Evolutionary conservation across 2,329 filamentous ascomycete genomes (phyloP).

Genomic region (Arthrobotrys musiformis): DNA sequence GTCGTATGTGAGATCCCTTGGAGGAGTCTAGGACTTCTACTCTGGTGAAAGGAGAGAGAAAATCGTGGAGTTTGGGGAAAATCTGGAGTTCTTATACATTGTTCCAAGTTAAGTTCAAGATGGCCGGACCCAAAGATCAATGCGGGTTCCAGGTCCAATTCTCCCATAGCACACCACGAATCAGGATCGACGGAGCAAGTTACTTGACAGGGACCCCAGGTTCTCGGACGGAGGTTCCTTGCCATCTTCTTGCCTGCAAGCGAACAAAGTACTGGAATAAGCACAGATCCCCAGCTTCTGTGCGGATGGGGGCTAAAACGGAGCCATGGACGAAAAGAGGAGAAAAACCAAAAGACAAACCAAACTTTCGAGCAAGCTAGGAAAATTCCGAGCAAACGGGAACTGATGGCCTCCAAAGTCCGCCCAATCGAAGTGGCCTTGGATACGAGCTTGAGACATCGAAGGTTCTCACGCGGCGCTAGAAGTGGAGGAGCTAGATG

Average conservation of each 20-base stretch:
- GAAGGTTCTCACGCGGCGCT: slow-evolving; percentile 28
- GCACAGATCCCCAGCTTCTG: slow-evolving; percentile 30
- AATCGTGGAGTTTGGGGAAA: slow-evolving; percentile 49
- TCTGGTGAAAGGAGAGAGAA: slow-evolving; percentile 40
- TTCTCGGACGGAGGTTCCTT: slow-evolving; percentile 56
- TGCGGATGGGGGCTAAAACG: slow-evolving; percentile 46
- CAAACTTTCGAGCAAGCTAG: slow-evolving; percentile 6
- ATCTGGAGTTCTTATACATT: slow-evolving; percentile 56
- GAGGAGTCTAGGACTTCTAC: slow-evolving; percentile 52
- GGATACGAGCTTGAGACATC: slow-evolving; percentile 51
- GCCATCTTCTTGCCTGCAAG: slow-evolving; percentile 45
- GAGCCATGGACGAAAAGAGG: slow-evolving; percentile 19
- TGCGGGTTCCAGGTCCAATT: slow-evolving; percentile 56
- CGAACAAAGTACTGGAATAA: slow-evolving; percentile 31
- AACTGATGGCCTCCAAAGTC: slow-evolving; percentile 45
- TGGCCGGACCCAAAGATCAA: slow-evolving; percentile 37
- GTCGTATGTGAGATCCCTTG: slow-evolving; percentile 43
- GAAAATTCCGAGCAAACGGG: slow-evolving; percentile 54
- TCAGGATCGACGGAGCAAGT: slow-evolving; percentile 46
- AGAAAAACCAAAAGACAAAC: slow-evolving; percentile 16
- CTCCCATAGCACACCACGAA: slow-evolving; percentile 53
- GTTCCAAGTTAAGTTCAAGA: slow-evolving; percentile 49
- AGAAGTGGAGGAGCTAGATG: slow-evolving; percentile 21
- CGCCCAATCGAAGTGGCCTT: slow-evolving; percentile 52
- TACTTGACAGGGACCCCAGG: slow-evolving; percentile 52